Evolutionary conservation across 345 rosid species (phyloP).

Genomic region (Alliaria petiolata): DNA sequence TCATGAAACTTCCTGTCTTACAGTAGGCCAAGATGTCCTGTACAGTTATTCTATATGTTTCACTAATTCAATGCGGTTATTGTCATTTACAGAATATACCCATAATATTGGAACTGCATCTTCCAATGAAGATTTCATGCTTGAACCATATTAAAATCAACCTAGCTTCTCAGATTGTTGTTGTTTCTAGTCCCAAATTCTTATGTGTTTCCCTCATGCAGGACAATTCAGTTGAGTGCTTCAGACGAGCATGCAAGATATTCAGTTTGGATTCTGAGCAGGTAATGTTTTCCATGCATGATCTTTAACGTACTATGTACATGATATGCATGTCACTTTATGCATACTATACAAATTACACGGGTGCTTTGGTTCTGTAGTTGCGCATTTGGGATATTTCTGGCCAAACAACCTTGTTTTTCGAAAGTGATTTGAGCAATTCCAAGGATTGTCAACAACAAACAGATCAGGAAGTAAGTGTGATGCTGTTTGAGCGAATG

Average conservation of each 20-base stretch:
- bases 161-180: constrained; percentile 7
- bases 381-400: constrained; percentile 92
- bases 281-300: constrained; percentile 42
- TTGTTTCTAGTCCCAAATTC: constrained; percentile 12
- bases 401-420: constrained; percentile 64
- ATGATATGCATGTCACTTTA: not conserved
- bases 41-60: too few species aligned
- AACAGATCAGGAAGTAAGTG: constrained; percentile 79
- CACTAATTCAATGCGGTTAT: too few species aligned
- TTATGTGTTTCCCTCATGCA: constrained; percentile 30
- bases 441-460: constrained; percentile 57
- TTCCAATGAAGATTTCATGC: constrained; percentile 8
- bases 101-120: not conserved
- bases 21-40: too few species aligned
- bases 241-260: constrained; percentile 95
- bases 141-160: constrained; percentile 12
- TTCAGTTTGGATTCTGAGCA: constrained; percentile 75
- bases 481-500: not conserved
- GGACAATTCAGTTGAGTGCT: constrained; percentile 86
- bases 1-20: too few species aligned
- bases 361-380: constrained; percentile 37
- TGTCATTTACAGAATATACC: not conserved
- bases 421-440: constrained; percentile 50
- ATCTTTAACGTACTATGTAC: constrained; percentile 6
- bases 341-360: not conserved